phyloP scores from a whole-genome alignment of 441 rosid species.

The Mallotus repandus region DNA sequence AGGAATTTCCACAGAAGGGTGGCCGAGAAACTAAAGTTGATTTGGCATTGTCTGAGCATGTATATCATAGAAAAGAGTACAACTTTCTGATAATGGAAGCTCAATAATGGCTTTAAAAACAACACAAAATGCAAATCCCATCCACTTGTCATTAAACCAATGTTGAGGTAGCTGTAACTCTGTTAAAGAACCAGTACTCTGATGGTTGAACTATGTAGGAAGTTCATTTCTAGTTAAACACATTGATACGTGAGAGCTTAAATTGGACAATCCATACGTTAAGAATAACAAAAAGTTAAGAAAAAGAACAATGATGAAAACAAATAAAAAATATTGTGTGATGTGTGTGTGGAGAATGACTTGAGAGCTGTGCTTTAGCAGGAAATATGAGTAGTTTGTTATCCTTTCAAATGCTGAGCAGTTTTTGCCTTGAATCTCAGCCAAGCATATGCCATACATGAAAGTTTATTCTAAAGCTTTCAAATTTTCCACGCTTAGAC shows the following conservation, averaged over 20 bases:
- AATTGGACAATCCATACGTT: conserved; percentile 20
- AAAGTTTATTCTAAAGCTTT: conserved; percentile 6
- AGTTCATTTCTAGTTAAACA: conserved; percentile 23
- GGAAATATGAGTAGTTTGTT: conserved; percentile 7
- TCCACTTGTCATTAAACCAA: conserved; percentile 12
- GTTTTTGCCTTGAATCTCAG: conserved; percentile 16
- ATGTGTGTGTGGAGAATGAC: neutral
- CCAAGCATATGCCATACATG: conserved; percentile 2
- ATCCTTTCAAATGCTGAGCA: conserved; percentile 14
- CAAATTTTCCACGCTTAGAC: conserved; percentile 29
- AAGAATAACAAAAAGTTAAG: neutral
- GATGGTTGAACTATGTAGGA: conserved; percentile 19
- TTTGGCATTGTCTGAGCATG: conserved; percentile 10
- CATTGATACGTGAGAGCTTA: conserved; percentile 18
- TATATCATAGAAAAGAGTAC: conserved; percentile 17
- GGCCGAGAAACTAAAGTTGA: conserved; percentile 8
- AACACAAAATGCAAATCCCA: conserved; percentile 24
- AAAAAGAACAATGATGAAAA: too few relatives aligned
- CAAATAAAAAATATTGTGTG: neutral
- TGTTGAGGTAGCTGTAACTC: conserved; percentile 16
- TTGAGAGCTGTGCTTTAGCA: conserved; percentile 20
- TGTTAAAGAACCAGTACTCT: conserved; percentile 6
- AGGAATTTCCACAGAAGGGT: conserved; percentile 3
- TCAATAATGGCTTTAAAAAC: conserved; percentile 7
- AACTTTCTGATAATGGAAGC: neutral